phyloP scores from a whole-genome alignment of 345 rosid species.

The Eucalyptus sideroxylon region DNA sequence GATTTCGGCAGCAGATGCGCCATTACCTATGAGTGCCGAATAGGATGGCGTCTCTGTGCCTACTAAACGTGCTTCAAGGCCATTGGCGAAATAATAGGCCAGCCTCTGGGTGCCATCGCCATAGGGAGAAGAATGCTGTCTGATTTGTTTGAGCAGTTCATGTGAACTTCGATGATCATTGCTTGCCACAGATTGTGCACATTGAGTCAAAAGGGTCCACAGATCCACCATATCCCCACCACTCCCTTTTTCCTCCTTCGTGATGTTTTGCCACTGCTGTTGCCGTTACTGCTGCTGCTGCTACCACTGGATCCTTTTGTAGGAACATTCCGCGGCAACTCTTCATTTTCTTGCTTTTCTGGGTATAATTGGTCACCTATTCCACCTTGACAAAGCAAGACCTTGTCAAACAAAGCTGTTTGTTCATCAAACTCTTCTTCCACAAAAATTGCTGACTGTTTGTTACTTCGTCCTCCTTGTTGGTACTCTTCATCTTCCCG shows the following conservation, averaged over 20 bases:
- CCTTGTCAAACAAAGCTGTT: slow-evolving; percentile 28
- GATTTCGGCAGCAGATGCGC: slow-evolving; percentile 37
- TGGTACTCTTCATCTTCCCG: slow-evolving; percentile 9
- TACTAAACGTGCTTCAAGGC: slow-evolving; percentile 52
- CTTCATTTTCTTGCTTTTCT: neutral
- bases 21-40: neutral
- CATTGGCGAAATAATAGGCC: slow-evolving; percentile 49
- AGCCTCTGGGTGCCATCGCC: slow-evolving; percentile 62
- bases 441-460: slow-evolving; percentile 26
- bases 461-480: slow-evolving; percentile 31
- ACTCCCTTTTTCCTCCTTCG: slow-evolving; percentile 5
- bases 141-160: slow-evolving; percentile 50
- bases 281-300: neutral
- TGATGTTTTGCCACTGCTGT: neutral
- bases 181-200: slow-evolving; percentile 62
- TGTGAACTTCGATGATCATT: slow-evolving; percentile 41
- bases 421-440: slow-evolving; percentile 17
- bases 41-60: slow-evolving; percentile 24
- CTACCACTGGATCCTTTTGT: neutral
- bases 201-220: slow-evolving; percentile 33
- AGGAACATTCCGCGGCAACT: neutral
- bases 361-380: neutral
- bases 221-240: slow-evolving; percentile 35
- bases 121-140: slow-evolving; percentile 39
- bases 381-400: slow-evolving; percentile 17